Percentiles rank a stretch among this genome's conserved stretches.
These are phyloP conservation scores for Sclerotinia subarctica DNA, from an alignment of 2,329 filamentous ascomycete species.

Conservation along the genomic window DNA sequence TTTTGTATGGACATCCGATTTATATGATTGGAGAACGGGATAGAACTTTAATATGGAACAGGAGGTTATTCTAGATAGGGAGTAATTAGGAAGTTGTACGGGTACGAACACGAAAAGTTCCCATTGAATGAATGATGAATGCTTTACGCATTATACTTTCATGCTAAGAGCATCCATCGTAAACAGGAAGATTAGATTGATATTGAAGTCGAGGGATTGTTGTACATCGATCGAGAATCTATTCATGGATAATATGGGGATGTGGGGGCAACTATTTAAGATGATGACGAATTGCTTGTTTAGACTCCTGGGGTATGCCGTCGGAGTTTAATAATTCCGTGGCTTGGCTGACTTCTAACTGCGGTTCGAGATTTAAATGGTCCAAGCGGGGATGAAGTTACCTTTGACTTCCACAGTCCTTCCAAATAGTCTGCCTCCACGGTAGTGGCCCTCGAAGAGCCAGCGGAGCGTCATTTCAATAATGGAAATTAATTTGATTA, in stretches of 20 bases:
- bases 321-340: background rate
- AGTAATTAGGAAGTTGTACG: background rate
- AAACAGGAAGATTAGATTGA: too few species aligned
- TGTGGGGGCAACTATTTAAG: background rate
- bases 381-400: background rate
- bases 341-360: background rate
- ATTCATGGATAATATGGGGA: background rate
- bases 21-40: background rate
- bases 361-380: background rate
- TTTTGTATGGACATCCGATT: background rate
- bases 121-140: background rate
- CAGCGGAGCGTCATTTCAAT: background rate
- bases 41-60: background rate
- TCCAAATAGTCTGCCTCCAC: background rate
- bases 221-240: background rate
- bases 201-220: background rate
- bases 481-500: background rate
- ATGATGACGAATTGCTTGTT: constrained; percentile 1
- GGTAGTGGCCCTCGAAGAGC: background rate
- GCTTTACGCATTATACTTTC: background rate
- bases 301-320: background rate
- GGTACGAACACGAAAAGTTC: background rate
- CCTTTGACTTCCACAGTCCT: too few species aligned
- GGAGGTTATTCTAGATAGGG: background rate
- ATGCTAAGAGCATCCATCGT: constrained; percentile 3